Percentiles rank a stretch among this genome's conserved stretches.
phyloP scores from a whole-genome alignment of 345 rosid genomes.

The Acer saccharum region DNA sequence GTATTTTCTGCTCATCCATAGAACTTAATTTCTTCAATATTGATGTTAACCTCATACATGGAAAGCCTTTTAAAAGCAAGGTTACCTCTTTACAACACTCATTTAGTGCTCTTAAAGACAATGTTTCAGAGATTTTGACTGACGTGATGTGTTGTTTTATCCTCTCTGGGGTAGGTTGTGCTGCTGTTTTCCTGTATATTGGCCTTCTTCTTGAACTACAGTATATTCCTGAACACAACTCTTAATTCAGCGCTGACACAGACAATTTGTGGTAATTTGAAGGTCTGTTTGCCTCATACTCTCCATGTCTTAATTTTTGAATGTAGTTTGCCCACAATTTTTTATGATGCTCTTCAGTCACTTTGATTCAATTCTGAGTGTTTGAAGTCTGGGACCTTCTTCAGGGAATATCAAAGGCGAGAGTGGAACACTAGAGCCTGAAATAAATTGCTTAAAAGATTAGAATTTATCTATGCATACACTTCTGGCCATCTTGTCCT shows the following conservation, averaged over 20 bases:
- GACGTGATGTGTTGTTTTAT: not conserved
- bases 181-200: conserved; percentile 72
- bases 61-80: not conserved
- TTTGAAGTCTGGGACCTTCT: not conserved
- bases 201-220: conserved; percentile 96
- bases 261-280: conserved; percentile 95
- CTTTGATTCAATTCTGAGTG: not conserved
- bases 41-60: not conserved
- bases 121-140: conserved; percentile 8
- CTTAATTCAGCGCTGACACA: conserved; percentile 96
- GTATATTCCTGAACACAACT: conserved; percentile 93
- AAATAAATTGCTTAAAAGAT: not conserved
- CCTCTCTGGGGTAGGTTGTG: conserved; percentile 56
- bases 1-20: conserved; percentile 37
- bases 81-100: not conserved
- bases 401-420: not conserved
- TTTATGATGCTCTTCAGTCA: not conserved
- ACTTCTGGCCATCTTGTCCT: not conserved
- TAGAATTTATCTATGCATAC: not conserved
- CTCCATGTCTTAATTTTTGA: not conserved
- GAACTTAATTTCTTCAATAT: not conserved
- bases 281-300: conserved; percentile 49
- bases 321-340: not conserved
- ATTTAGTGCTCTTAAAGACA: not conserved
- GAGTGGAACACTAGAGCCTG: not conserved